A percentile compares a stretch with the other conserved stretches of the same genome.
These are phyloP conservation scores for Geoglossum cookeanum DNA, from an alignment of 2,329 filamentous ascomycete species.

Conservation along the genomic window DNA sequence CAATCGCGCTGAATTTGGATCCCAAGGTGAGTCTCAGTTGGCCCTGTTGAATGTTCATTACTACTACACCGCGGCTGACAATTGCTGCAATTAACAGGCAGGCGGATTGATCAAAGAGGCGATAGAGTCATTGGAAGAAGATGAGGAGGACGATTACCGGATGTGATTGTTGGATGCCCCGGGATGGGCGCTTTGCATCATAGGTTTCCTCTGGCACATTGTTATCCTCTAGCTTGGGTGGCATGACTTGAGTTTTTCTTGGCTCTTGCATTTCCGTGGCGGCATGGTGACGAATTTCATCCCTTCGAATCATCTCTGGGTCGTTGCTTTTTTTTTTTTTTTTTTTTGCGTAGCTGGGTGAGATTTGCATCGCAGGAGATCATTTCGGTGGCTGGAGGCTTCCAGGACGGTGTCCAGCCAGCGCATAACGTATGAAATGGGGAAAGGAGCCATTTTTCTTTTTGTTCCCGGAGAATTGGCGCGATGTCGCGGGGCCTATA, in stretches of 20 bases:
- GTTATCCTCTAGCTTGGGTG: neutral
- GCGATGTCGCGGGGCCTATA: neutral
- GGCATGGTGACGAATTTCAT: neutral
- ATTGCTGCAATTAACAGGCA: conserved; percentile 34
- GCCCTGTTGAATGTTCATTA: neutral
- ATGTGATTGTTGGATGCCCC: neutral
- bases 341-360: neutral
- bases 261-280: neutral
- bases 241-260: neutral
- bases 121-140: conserved; percentile 78
- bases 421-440: neutral
- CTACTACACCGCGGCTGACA: neutral
- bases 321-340: neutral
- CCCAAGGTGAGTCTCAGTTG: conserved; percentile 54
- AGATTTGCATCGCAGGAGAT: neutral
- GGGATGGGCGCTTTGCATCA: neutral
- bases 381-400: neutral
- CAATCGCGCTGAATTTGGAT: conserved; percentile 84
- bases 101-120: conserved; percentile 90
- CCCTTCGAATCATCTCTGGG: neutral
- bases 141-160: conserved; percentile 41
- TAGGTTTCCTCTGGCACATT: neutral
- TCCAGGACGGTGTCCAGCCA: neutral
- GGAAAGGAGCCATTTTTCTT: neutral
- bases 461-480: neutral